Base-by-base conservation (phyloP, 768 basidiomycete genomes). In the Auriculariales sp. region DNA sequence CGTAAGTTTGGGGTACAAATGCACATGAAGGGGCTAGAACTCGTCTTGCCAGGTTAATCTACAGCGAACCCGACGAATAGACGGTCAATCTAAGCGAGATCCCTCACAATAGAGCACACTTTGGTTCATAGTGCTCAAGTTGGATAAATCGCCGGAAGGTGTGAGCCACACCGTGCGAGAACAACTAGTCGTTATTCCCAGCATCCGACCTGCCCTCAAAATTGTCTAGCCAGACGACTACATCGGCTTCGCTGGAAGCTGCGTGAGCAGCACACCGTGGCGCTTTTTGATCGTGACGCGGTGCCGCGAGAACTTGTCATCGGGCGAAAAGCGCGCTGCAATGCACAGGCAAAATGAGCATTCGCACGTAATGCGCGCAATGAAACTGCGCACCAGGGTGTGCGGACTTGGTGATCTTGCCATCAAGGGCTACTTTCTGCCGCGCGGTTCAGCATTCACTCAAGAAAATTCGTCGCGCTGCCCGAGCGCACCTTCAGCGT, bases 291-390 rank as follows among this genome's bases (percentile, higher is more conserved):
- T 82, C 4, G 91, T 95, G 53, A 98, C 92, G 53, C 95, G 85
- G 62, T 99, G 94, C 54, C 92, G 77, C 53, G 92, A 94, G 69
- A 94, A 98, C 71, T 98, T 98, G 77, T 98, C 94, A 65, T 99
- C 95, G 10, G 94, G 94, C 12, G 94, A 97, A 68, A 98, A 98
- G 33, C 95, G 91, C 14, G 94, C 94, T 95, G 52, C 47, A 42
- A 27, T 17, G 22, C 33, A 27, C 42, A 4, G 47, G 15, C 15
- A 50, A n/a, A 6, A 46, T 10, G 24, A 44, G 11, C 15, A 36
- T 24, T 17, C 4, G 48, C 33, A 28, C 4, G 25, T 5, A 30
- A 36, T 27, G 17, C 22, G 27, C 36, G 32, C 25, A 45, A 32
- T 50, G 33, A 3, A 10, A 34, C 49, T 17, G 62, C 75, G 52